Evolutionary conservation across 2,329 filamentous ascomycete genomes (phyloP), one percentile per base, ranked within the genome.

Genomic region (Xylariaceae sp.): DNA sequence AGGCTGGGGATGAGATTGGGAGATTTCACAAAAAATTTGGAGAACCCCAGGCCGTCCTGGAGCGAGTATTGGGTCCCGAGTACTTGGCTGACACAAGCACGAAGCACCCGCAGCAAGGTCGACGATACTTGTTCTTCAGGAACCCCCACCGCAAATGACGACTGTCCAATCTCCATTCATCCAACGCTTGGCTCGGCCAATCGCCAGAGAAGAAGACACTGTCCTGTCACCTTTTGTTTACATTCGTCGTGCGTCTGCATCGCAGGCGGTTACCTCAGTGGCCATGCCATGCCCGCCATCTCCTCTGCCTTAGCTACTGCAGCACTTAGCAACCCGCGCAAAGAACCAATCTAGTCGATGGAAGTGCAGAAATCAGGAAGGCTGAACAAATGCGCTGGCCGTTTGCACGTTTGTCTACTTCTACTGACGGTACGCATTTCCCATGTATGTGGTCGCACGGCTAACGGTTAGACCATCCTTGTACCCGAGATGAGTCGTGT

Each of bases 211-310:
- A 13, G 40, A 38, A 6, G 22, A 26, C 39, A 38, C 45, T 40
- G 47, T 39, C 39, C n/a, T n/a, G n/a, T n/a, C n/a, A n/a, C n/a
- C n/a, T n/a, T n/a, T 55, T 59, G 54, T 56, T 56, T 56, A 59
- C 52, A 51, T 49, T 44, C 32, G 42, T 17, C 44, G 37, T 54
- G 51, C 50, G 41, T 52, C 40, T 55, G 44, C 45, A 49, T 48
- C 48, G 39, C 43, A 42, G 34, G 43, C 39, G 30, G 38, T 29
- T 13, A 35, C 22, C 42, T 26, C 39, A 34, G 31, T 33, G 29
- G 31, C 37, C 22, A 40, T 38, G 44, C 40, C 39, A 35, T 34
- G n/a, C n/a, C n/a, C n/a, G n/a, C n/a, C n/a, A n/a, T n/a, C n/a
- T n/a, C n/a, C n/a, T n/a, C n/a, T n/a, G n/a, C n/a, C n/a, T n/a